Base-by-base conservation (phyloP, 2,329 filamentous ascomycete genomes). In the Neopestalotiopsis sp. region DNA sequence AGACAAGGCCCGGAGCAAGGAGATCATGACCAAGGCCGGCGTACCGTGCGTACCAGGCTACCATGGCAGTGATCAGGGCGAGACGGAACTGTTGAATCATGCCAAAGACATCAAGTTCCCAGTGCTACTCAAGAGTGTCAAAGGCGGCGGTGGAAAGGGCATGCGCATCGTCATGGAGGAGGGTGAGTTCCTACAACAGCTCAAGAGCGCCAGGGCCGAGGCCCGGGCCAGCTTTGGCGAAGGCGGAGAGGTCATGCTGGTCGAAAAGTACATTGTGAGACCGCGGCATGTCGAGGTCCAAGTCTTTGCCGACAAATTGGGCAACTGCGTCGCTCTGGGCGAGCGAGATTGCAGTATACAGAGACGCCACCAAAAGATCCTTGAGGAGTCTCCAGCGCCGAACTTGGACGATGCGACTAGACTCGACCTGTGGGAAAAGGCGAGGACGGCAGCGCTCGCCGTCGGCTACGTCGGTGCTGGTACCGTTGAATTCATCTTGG, bases 1-100 rank as follows among this genome's bases (percentile, higher is more conserved):
- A 59, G 89, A 87, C 71, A 87, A 93, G 79, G 87, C 91, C 1
- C 90, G 91, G 63, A 88, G 91, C 66, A 99, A 99, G 81, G 93
- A 97, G 78, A 98, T 99, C 77, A 98, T 99, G 96, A 94, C 89
- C 42, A 90, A 90, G 4, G 95, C 96, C n/a, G 94, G 94, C 9
- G 96, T 99, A 3, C 95, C 95, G 4, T 98, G 96, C 76, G 96
- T 99, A 63, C 96, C 96, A 0, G 96, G 96, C 0, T 99, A 99
- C 76, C 96, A 98, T 78, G 96, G 96, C 20, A 76, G 86, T 1
- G 93, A 97, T 66, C 96, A 99, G 82, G 89, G 92, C 63, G 85
- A 87, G 61, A 79, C 83, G 67, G 81, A 88, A 72, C 79, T 91
- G 32, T 78, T 94, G 67, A 82, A 84, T 10, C 90, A 95, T 78